phyloP scores from a whole-genome alignment of 2,329 filamentous ascomycete species.

The Microcera coccophila region DNA sequence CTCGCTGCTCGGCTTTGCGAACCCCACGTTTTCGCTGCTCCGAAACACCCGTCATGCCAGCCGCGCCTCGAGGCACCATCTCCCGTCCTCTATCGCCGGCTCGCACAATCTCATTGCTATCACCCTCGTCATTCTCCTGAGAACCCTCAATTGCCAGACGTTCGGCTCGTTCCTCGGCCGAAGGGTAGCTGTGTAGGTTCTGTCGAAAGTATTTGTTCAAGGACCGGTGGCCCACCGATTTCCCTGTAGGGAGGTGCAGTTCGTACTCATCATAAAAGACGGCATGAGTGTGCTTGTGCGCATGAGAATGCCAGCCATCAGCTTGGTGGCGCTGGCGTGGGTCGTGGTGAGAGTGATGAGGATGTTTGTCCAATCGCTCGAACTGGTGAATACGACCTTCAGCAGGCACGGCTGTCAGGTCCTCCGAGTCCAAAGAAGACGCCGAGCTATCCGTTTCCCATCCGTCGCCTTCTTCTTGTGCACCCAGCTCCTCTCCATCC shows the following conservation, averaged over 20 bases:
- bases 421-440: slow-evolving; percentile 84
- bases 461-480: slow-evolving; percentile 64
- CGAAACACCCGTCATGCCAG: slow-evolving; percentile 73
- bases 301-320: slow-evolving; percentile 78
- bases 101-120: slow-evolving; percentile 32
- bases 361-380: slow-evolving; percentile 66
- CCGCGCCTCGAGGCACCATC: slow-evolving; percentile 64
- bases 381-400: slow-evolving; percentile 69
- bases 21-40: slow-evolving; percentile 71
- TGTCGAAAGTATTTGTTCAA: slow-evolving; percentile 86
- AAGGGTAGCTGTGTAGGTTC: slow-evolving; percentile 82
- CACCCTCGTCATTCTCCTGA: slow-evolving; percentile 34
- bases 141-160: slow-evolving; percentile 57
- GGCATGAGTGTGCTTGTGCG: slow-evolving; percentile 67
- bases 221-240: slow-evolving; percentile 84
- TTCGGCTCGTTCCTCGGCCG: slow-evolving; percentile 68
- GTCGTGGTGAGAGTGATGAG: slow-evolving; percentile 70
- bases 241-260: slow-evolving; percentile 85
- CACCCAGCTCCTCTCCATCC: slow-evolving; percentile 49
- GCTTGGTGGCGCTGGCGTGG: slow-evolving; percentile 68
- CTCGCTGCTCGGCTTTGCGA: slow-evolving; percentile 62
- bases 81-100: slow-evolving; percentile 47
- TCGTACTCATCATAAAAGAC: slow-evolving; percentile 92
- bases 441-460: slow-evolving; percentile 94
- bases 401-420: slow-evolving; percentile 74